Evolutionary conservation across 2,329 filamentous ascomycete species (phyloP), one percentile per base, ranked within the genome.

Genomic region (Dothideomycetes sp.): DNA sequence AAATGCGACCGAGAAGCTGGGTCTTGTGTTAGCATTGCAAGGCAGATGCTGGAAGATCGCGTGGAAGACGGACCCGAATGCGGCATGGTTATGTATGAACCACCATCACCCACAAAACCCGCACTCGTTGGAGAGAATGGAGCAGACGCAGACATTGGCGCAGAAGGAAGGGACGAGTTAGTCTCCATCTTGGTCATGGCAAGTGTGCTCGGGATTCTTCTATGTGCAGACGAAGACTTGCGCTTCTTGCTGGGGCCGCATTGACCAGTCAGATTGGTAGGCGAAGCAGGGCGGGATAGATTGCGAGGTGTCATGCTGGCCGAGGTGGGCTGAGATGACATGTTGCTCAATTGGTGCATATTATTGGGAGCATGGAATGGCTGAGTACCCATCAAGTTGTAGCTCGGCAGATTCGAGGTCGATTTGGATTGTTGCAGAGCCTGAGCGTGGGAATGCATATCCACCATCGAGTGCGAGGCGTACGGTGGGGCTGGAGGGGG

Each of bases 171-270:
- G 10, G 50, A 45, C 40, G 56, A 53, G 33, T 47, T 58, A 9
- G 75, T 79, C 49, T 91, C 83, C 27, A 91, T 67, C 40, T 77
- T 77, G 2, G 87, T 94, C 87, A 94, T 94, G 5, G 80, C 74
- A 49, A 94, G 62, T 12, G 75, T 79, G 14, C 73, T 77, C 1
- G 85, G 83, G 11, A 93, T 65, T 57, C 84, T 84, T 24, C 67
- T 61, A 36, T 60, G 59, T 32, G 42, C 42, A 5, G 49, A 58
- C 11, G 44, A 49, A 12, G 53, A 61, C 59, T 94, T 94, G 46
- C 87, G 75, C 63, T 87, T 87, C 68, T 93, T 94, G 32, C 76
- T 72, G 2, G 82, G 82, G 1, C 77, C 81, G 22, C 70, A 63
- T 38, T 77, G 70, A 11, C 70, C 75, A 24, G 54, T 52, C 14